These are phyloP conservation scores for Cylindrotheca closterium DNA, from an alignment of 108 stramenopile genomes.

Conservation along the genomic window DNA sequence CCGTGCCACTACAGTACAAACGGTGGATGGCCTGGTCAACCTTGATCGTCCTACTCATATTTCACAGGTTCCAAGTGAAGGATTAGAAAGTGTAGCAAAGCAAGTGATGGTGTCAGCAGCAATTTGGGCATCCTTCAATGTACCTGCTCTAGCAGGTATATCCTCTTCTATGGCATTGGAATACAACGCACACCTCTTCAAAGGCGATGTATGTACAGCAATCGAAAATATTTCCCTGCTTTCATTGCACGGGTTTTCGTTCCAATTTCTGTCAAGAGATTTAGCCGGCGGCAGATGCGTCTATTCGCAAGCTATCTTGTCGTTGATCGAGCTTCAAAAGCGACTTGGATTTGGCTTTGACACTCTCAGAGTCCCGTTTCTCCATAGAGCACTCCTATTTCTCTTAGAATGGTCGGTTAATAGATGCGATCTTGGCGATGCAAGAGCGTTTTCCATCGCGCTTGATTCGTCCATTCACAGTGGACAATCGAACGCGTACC, in stretches of 20 bases:
- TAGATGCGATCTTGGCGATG: constrained; percentile 30
- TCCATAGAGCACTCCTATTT: constrained; percentile 15
- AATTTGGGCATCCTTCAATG: constrained; percentile 67
- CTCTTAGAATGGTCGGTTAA: constrained; percentile 50
- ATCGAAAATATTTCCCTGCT: constrained; percentile 43
- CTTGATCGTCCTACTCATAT: constrained; percentile 51
- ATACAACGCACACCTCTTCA: background rate
- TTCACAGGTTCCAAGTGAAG: constrained; percentile 38
- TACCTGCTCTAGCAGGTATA: constrained; percentile 40
- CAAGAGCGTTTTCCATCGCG: constrained; percentile 16
- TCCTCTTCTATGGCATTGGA: constrained; percentile 43
- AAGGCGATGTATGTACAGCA: constrained; percentile 17
- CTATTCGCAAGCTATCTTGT: constrained; percentile 20
- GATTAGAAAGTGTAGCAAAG: constrained; percentile 38
- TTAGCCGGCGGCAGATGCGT: constrained; percentile 4
- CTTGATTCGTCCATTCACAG: constrained; percentile 35
- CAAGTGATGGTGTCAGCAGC: constrained; percentile 57
- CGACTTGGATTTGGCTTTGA: constrained; percentile 8
- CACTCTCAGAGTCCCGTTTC: constrained; percentile 13
- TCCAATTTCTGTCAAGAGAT: constrained; percentile 3
- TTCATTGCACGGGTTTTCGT: constrained; percentile 48
- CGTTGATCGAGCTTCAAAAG: constrained; percentile 11
- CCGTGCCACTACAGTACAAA: constrained; percentile 18
- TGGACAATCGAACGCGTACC: constrained; percentile 17
- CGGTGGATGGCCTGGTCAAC: constrained; percentile 25